Base-by-base conservation (phyloP, 108 stramenopile genomes). In the Nitzschia sp. region DNA sequence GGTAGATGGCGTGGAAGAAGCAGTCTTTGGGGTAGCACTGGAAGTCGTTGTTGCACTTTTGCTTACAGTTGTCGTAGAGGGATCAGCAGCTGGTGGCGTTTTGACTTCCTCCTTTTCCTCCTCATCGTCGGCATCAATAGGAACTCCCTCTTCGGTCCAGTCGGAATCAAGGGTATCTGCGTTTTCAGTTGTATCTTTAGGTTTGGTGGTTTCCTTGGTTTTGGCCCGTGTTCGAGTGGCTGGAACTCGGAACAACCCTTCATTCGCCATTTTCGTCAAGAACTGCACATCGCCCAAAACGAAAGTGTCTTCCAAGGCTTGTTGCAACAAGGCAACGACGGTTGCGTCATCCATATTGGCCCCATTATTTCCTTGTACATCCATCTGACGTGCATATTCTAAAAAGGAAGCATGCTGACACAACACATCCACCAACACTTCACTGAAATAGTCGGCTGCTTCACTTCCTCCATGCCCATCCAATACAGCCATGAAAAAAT, bases 401-500 rank as follows among this genome's bases (percentile, higher is more conserved):
- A 71, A 53, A 71, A 83, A 86, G 25, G 87, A 73, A 10, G 73
- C 55, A 67, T 76, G 83, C 43, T 71, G 46, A 12, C 77, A 76
- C 21, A 95, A 78, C 10, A 91, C 73, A 15, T 77, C 53, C 7
- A 76, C 57, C 42, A 95, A 80, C 57, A 90, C 83, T 1, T 76
- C 64, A 6, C 82, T 87, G n/a, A 82, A 68, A 72, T 80, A 92
- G 0, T 77, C 44, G 26, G 89, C 85, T 11, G 92, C 75, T 80
- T 86, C 89, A 48, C 70, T 66, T 19, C 95, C 95, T 12, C 95
- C 95, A 63, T 96, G 95, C 55, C 95, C 92, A 74, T 96, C 95
- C 78, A 90, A 93, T 52, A 93, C 89, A 38, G 82, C 87, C 78
- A 93, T 92, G 46, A 96, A 51, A 51, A 76, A 64, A 66, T 92